Conservation (phyloP, 148 eudicot species). For the Hydrangea macrophylla region DNA sequence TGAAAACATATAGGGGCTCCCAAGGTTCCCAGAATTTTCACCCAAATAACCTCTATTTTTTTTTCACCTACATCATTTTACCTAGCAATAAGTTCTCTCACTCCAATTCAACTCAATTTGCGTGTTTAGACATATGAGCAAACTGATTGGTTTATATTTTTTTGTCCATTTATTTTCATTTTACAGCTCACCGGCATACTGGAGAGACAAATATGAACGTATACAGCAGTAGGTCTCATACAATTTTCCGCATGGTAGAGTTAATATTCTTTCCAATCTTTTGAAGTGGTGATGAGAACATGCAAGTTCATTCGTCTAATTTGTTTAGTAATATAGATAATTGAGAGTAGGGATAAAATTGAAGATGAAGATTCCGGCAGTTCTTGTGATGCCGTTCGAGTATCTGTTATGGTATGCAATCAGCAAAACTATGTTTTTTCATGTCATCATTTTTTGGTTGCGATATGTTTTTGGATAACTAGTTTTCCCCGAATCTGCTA, state of each 20-base stretch:
- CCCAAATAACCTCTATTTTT: neutral
- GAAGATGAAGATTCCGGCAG: constrained; percentile 59
- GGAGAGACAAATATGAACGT: constrained; percentile 98
- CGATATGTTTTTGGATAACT: neutral
- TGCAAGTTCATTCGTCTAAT: neutral
- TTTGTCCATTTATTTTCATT: constrained; percentile 11
- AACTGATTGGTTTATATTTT: neutral
- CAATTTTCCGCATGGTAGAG: constrained; percentile 94
- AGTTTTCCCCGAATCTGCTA: neutral
- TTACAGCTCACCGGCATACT: constrained; percentile 88
- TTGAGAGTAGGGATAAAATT: constrained; percentile 88
- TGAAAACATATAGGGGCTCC: neutral
- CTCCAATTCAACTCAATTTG: neutral
- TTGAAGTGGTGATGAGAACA: constrained; percentile 3
- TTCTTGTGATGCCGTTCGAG: constrained; percentile 97
- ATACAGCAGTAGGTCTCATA: constrained; percentile 94
- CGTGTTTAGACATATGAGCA: too few relatives aligned
- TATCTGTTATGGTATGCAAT: constrained; percentile 76
- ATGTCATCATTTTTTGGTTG: neutral
- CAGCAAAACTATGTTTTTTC: constrained; percentile 5
- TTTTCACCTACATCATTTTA: neutral
- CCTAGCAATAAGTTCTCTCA: neutral
- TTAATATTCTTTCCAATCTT: constrained; percentile 9
- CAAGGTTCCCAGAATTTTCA: neutral
- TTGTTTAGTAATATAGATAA: constrained; percentile 52